These are phyloP conservation scores for Starmerella apicola DNA, from an alignment of 805 yeast species.

Conservation along the genomic window DNA sequence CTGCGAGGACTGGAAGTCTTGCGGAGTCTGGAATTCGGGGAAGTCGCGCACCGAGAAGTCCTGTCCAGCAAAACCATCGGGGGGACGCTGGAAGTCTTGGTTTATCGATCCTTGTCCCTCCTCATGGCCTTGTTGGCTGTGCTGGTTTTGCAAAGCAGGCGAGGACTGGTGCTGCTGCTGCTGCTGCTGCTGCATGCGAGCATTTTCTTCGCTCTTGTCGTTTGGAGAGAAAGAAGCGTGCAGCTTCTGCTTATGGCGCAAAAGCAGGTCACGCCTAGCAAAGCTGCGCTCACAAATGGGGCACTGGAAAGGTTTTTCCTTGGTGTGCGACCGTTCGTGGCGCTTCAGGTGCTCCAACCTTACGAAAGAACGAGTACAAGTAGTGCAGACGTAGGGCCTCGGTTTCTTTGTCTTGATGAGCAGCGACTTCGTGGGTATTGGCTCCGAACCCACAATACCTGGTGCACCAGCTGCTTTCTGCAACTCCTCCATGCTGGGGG, in stretches of 20 bases:
- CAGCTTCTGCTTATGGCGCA: conserved; percentile 89
- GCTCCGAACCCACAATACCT: conserved; percentile 32
- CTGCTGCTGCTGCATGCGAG: not conserved
- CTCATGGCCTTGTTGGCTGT: not conserved
- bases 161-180: conserved; percentile 1
- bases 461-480: conserved; percentile 13
- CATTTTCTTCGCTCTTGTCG: conserved; percentile 1
- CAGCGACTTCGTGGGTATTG: conserved; percentile 77
- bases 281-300: conserved; percentile 93
- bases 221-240: conserved; percentile 36
- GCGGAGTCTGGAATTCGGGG: too few relatives aligned
- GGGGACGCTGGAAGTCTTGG: not conserved
- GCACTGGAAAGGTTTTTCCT: conserved; percentile 92
- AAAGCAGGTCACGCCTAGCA: conserved; percentile 60
- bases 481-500: conserved; percentile 3
- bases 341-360: conserved; percentile 87
- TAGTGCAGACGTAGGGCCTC: conserved; percentile 78
- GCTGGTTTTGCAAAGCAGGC: not conserved
- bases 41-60: too few relatives aligned
- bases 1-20: not conserved
- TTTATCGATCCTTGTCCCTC: not conserved
- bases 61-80: too few relatives aligned
- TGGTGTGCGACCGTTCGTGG: conserved; percentile 88
- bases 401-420: conserved; percentile 85
- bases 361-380: conserved; percentile 92